Evolutionary conservation across 2,329 filamentous ascomycete genomes (phyloP).

Genomic region (Diaporthe caulivora): DNA sequence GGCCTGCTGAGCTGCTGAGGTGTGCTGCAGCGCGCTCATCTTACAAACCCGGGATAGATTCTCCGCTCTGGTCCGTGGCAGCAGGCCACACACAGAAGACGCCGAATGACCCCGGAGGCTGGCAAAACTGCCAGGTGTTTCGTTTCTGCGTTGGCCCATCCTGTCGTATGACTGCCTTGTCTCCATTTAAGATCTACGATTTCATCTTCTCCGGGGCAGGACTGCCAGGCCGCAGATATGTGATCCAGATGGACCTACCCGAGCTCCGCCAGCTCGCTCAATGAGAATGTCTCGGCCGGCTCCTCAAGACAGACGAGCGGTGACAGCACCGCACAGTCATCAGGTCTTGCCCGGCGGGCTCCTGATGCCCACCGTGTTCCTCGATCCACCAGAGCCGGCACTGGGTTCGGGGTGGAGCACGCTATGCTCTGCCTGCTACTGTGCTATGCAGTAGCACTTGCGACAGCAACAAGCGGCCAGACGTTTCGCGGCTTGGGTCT

Average conservation of each 20-base stretch:
- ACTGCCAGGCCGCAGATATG: background rate
- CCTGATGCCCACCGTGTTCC: background rate
- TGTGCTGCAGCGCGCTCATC: background rate
- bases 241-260: background rate
- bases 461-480: slow-evolving; percentile 9
- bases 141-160: background rate
- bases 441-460: slow-evolving; percentile 12
- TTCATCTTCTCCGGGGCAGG: background rate
- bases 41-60: background rate
- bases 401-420: slow-evolving; percentile 8
- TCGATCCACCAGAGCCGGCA: slow-evolving; percentile 6
- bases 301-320: background rate
- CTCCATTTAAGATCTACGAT: background rate
- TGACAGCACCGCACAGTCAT: background rate
- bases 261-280: background rate
- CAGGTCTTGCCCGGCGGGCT: background rate
- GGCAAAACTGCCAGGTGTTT: background rate
- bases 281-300: background rate
- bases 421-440: background rate
- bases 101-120: background rate
- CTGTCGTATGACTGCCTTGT: background rate
- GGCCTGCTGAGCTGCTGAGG: background rate
- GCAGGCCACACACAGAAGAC: background rate
- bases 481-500: slow-evolving; percentile 24
- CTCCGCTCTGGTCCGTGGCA: background rate